These are phyloP conservation scores for Adansonia gregorii DNA, from an alignment of 441 rosid genomes.

Conservation along the genomic window DNA sequence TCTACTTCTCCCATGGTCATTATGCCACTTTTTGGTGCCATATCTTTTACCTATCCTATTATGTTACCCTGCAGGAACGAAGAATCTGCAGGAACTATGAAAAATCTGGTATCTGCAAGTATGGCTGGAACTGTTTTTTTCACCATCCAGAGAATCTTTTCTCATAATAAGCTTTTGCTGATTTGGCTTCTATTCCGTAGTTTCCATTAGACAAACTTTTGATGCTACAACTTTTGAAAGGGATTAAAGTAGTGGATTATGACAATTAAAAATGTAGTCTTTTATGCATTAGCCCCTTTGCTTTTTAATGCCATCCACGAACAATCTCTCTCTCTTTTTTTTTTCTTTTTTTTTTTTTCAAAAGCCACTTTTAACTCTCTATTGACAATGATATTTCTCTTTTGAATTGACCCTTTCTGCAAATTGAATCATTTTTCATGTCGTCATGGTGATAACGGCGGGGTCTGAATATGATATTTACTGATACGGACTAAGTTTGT, in stretches of 20 bases:
- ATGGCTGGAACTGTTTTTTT: conserved; percentile 33
- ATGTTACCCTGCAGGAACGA: conserved; percentile 28
- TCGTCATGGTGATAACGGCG: no score
- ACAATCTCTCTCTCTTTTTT: not conserved
- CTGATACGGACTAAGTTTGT: no score
- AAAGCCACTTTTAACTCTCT: not conserved
- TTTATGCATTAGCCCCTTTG: not conserved
- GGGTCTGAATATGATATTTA: no score
- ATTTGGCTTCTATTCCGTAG: conserved; percentile 7
- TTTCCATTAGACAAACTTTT: not conserved
- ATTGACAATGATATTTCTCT: not conserved
- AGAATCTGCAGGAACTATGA: conserved; percentile 33
- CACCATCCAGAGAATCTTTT: conserved; percentile 31
- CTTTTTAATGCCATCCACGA: not conserved
- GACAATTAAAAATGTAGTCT: not conserved
- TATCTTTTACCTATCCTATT: not conserved
- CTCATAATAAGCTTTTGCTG: not conserved
- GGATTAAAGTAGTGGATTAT: not conserved
- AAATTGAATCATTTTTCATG: no score
- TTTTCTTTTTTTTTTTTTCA: no score
- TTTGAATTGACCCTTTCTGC: no score
- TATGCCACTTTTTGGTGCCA: not conserved
- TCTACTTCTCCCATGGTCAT: not conserved
- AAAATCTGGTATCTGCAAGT: conserved; percentile 33
- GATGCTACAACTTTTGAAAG: not conserved